phyloP scores from a whole-genome alignment of 345 rosid species.

The Firmiana major region DNA sequence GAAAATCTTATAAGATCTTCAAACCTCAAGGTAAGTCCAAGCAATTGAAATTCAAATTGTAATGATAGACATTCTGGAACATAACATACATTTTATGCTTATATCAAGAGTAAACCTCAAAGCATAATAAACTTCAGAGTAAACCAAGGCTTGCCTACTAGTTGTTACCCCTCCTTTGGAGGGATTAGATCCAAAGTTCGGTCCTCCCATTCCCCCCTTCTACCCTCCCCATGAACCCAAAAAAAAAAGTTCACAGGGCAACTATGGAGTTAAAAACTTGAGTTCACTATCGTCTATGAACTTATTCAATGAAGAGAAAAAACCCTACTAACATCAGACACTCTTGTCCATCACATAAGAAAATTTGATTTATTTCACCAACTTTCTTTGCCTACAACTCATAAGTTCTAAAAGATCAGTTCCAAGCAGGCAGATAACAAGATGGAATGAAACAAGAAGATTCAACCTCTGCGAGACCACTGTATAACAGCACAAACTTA shows the following conservation, averaged over 20 bases:
- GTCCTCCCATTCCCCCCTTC: no score
- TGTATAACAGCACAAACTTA: background rate
- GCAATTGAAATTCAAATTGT: background rate
- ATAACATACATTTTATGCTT: background rate
- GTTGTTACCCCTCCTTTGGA: no score
- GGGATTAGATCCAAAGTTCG: no score
- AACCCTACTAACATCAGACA: background rate
- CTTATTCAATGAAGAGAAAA: background rate
- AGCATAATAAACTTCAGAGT: background rate
- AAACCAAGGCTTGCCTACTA: no score
- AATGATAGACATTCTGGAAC: background rate
- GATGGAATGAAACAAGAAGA: background rate
- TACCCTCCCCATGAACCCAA: no score
- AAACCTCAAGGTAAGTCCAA: background rate
- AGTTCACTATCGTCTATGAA: background rate
- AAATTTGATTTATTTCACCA: background rate
- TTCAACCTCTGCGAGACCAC: background rate
- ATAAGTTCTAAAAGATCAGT: background rate
- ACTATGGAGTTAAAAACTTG: background rate
- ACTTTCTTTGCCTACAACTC: background rate
- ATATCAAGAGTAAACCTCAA: constrained; percentile 1
- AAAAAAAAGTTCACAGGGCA: background rate
- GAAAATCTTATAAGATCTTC: constrained; percentile 2
- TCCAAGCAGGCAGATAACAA: background rate
- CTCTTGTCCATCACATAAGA: background rate